A percentile compares a stretch with the other conserved stretches of the same genome.
Evolutionary conservation across 305 asterid species (phyloP).

Genomic region (Ilex paraguariensis): DNA sequence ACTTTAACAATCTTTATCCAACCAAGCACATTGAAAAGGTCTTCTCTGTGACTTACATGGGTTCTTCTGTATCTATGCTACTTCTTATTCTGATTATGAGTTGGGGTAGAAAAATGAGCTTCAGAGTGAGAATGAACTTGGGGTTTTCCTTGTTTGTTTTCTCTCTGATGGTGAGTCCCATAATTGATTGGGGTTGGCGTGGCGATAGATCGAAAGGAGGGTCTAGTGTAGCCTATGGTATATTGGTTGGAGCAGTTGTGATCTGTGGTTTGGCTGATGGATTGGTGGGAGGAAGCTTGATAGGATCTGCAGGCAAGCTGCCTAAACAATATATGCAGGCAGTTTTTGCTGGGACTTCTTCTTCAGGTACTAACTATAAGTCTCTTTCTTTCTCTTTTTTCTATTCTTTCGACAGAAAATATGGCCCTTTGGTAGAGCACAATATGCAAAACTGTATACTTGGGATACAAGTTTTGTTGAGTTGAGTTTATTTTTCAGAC

Average conservation of each 20-base stretch:
- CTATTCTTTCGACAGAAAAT: neutral
- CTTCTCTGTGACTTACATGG: conserved; percentile 71
- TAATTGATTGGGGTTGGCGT: conserved; percentile 42
- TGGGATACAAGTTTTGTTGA: too few species aligned
- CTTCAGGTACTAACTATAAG: conserved; percentile 47
- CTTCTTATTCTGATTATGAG: conserved; percentile 40
- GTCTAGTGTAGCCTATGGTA: conserved; percentile 23
- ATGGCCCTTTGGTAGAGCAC: neutral
- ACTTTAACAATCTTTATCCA: conserved; percentile 57
- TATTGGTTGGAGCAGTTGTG: conserved; percentile 49
- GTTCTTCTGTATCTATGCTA: conserved; percentile 42
- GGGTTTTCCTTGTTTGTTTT: conserved; percentile 60
- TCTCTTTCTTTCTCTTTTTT: neutral
- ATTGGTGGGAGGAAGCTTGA: conserved; percentile 58
- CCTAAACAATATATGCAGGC: conserved; percentile 89
- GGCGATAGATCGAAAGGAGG: conserved; percentile 14
- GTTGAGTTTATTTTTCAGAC: too few species aligned
- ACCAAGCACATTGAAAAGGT: conserved; percentile 53
- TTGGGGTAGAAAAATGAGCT: conserved; percentile 21
- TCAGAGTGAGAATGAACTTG: conserved; percentile 54
- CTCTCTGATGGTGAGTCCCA: conserved; percentile 48
- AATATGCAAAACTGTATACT: too few species aligned
- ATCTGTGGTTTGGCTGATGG: conserved; percentile 75
- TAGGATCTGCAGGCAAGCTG: conserved; percentile 63
- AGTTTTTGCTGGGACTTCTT: conserved; percentile 77